Evolutionary conservation across 306 rosid genomes (phyloP), one percentile per base, ranked within the genome.

Genomic region (Calophaca sinica): DNA sequence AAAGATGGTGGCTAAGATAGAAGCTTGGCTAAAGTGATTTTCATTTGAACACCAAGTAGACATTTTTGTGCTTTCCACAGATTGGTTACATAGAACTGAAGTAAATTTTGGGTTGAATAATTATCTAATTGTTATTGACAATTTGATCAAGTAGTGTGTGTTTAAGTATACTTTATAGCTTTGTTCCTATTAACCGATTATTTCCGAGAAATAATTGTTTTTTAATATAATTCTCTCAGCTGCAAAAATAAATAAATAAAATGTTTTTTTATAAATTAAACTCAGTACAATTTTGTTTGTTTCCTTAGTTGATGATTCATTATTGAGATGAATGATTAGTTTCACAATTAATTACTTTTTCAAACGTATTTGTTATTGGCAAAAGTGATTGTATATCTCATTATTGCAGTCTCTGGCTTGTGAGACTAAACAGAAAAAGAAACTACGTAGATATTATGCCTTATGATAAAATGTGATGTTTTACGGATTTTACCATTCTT

Each of bases 1-100:
- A 94, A 77, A 86, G 94, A 75, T 94, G 98, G 98, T 91, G 96
- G 98, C 78, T 94, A 77, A 86, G 98, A 84, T 89, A 88, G 90
- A 88, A 44, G 33, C 35, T 5, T 9, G 31, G 69, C 76, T 26
- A 55, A 76, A 57, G 61, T 68, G 72, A 62, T 5, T 14, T 69
- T 53, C 82, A 55, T 68, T 70, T 63, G 29, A 59, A 35, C 68
- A 66, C 61, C 59, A 38, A 60, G 72, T 76, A 76, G 74, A 68
- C 76, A 29, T 45, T 81, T 76, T 75, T 54, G 33, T 68, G 78
- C 13, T 26, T 48, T 3, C 38, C n/a, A 64, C 62, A 69, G 60
- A 66, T 67, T 68, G 82, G 39, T 67, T 61, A 59, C 62, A 31
- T 15, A 76, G 72, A 73, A 59, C 80, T 28, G 52, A 69, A 66